Evolutionary conservation across 352 stramenopile species (phyloP).

Genomic region (Phytopythium mirpurense): DNA sequence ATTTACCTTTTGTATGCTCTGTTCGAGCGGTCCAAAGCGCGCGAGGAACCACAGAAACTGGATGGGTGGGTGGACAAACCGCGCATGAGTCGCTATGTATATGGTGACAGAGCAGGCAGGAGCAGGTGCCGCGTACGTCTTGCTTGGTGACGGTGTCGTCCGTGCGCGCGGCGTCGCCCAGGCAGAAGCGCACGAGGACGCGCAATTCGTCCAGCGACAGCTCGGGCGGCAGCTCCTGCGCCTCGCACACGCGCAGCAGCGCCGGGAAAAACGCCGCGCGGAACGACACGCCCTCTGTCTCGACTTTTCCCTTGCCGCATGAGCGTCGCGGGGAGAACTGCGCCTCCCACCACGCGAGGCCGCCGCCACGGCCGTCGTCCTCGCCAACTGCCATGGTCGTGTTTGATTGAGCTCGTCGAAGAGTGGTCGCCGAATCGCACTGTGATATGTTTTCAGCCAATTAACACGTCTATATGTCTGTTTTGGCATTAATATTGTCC

Average conservation of each 20-base stretch:
- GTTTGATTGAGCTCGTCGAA: too few relatives aligned
- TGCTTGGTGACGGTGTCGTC: constrained; percentile 36
- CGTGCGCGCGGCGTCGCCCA: constrained; percentile 35
- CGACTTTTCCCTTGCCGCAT: neutral
- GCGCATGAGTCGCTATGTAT: neutral
- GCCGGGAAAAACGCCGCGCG: constrained; percentile 41
- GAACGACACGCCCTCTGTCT: constrained; percentile 19
- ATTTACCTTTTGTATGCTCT: constrained; percentile 36
- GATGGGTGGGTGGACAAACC: neutral
- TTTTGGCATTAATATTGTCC: too few relatives aligned
- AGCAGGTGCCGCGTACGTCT: constrained; percentile 20
- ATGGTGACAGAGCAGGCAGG: neutral
- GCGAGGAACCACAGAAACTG: constrained; percentile 62
- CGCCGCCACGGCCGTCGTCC: constrained; percentile 6
- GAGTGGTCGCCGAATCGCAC: too few relatives aligned
- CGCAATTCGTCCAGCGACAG: constrained; percentile 58
- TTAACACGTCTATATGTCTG: neutral
- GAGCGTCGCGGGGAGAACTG: neutral
- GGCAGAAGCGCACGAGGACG: constrained; percentile 46
- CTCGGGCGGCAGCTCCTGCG: constrained; percentile 22
- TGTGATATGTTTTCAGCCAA: neutral
- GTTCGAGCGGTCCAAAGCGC: constrained; percentile 64
- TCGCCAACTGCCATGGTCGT: too few relatives aligned
- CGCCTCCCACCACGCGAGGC: constrained; percentile 29
- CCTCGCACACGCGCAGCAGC: constrained; percentile 34